Evolutionary conservation across 495 filamentous ascomycete genomes (phyloP), one percentile per base, ranked within the genome.

Genomic region (Aspergillus wentii): DNA sequence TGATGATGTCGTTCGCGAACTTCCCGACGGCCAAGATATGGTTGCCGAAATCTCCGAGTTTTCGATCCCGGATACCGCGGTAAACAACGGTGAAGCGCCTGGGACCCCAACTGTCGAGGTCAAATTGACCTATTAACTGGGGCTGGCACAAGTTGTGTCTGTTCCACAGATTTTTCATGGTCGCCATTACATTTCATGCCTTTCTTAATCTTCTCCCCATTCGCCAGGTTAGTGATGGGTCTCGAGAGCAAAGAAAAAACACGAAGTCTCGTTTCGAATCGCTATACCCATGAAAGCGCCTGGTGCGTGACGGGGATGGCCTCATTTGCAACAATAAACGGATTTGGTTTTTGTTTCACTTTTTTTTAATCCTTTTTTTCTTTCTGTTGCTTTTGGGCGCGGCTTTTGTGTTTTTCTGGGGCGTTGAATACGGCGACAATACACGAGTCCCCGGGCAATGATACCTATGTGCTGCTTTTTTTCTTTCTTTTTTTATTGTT

Each of bases 1-100:
- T 56, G 86, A 98, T 44, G 88, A 95, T 32, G 80, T 92, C 19
- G 79, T 98, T 14, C 75, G 75, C n/a, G 83, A 89, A 56, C 70
- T 97, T 11, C 72, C 80, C 0, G 92, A 98, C 62, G 88, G 90
- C 6, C 87, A 96, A 52, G 91, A 95, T 51, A 90, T 98, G 81
- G 72, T 74, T 20, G 76, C 74, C 35, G 80, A 83, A 49, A 72
- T 83, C 46, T 57, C 55, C 29, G 69, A 78, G 33, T 26, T 52
- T n/a, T 46, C 54, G 1, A 40, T 18, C 10, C 30, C 40, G 16
- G 38, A 52, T 8, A 36, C 17, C 32, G 17, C 44, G 1, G 22
- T 34, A 4, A 30, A 30, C 36, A 30, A 17, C n/a, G 23, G 37
- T 23, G 43, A 43, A 15, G 35, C 44, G 7, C 29, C 48, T n/a